phyloP scores from a whole-genome alignment of 2,329 filamentous ascomycete species.

The Trichoderma lentiforme region DNA sequence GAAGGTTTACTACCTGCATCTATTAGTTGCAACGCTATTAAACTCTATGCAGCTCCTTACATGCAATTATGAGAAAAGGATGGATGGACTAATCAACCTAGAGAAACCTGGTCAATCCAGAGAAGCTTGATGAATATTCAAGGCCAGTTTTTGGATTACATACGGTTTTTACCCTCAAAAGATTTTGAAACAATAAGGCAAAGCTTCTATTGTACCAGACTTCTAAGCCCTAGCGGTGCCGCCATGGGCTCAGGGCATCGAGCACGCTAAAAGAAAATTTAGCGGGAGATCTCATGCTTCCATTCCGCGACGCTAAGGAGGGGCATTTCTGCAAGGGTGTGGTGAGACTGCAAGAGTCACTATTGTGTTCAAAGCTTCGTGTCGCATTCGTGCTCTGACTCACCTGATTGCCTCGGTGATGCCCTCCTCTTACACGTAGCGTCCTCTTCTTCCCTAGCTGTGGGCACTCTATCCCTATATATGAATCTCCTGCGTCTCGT shows the following conservation, averaged over 20 bases:
- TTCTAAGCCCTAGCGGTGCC: neutral
- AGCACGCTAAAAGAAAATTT: conserved; percentile 11
- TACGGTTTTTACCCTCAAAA: neutral
- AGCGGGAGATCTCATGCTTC: neutral
- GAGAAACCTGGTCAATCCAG: neutral
- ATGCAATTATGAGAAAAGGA: neutral
- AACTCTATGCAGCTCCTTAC: neutral
- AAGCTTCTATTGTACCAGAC: neutral
- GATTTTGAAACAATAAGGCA: neutral
- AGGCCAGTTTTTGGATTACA: neutral
- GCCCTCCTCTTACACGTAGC: neutral
- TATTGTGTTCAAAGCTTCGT: neutral
- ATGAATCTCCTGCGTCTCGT: conserved; percentile 37
- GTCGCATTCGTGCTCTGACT: conserved; percentile 17
- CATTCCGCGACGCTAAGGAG: conserved; percentile 3
- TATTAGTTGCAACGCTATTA: neutral
- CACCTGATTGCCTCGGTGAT: conserved; percentile 16
- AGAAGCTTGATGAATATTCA: neutral
- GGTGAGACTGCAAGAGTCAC: conserved; percentile 4
- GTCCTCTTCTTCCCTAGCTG: conserved; percentile 18
- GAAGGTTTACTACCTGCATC: neutral
- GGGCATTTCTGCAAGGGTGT: conserved; percentile 7
- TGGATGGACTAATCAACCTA: neutral
- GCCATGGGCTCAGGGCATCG: neutral
- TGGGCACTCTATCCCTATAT: conserved; percentile 26